Evolutionary conservation across 441 rosid genomes (phyloP), one percentile per base, ranked within the genome.

Genomic region (Gossypium lobatum): DNA sequence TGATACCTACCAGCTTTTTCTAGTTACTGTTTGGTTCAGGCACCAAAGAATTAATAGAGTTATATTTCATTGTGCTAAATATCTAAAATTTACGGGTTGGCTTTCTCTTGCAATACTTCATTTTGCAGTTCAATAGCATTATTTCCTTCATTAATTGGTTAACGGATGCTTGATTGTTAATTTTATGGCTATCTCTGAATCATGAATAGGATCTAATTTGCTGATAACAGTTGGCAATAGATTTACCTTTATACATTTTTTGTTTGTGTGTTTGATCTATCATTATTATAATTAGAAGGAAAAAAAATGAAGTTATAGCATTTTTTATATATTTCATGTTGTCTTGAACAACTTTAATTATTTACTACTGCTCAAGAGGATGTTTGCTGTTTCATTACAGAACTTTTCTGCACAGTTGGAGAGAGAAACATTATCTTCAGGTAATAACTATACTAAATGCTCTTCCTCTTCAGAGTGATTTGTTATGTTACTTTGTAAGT

Each of bases 361-460:
- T 61, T 46, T 34, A 72, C 58, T 45, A 57, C 48, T 78, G 48
- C 80, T 81, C 62, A 74, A 17, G 39, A 73, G 75, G 10, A 13
- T 37, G 58, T 48, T 42, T 48, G 3, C 57, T 55, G 64, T 81
- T 76, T 76, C 61, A 71, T 86, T 87, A 79, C 97, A 96, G 98
- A 93, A 83, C 82, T 89, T 93, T 84, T 92, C 97, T 71, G 99
- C 97, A 75, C 99, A 93, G 87, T 80, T 96, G 90, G 98, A 96
- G 93, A 93, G 80, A 80, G 97, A 96, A 72, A 85, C 90, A 55
- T 82, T 96, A 82, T 83, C 82, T 59, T 92, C 95, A 76, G 99
- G 99, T 96, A 84, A 72, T 75, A 48, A 72, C 34, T 67, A 50
- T 2, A 14, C 71, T 34, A 25, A 26, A 6, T 31, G n/a, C 11